Evolutionary conservation across 768 basidiomycete species (phyloP).

Genomic region (Leucosporidium scottii): DNA sequence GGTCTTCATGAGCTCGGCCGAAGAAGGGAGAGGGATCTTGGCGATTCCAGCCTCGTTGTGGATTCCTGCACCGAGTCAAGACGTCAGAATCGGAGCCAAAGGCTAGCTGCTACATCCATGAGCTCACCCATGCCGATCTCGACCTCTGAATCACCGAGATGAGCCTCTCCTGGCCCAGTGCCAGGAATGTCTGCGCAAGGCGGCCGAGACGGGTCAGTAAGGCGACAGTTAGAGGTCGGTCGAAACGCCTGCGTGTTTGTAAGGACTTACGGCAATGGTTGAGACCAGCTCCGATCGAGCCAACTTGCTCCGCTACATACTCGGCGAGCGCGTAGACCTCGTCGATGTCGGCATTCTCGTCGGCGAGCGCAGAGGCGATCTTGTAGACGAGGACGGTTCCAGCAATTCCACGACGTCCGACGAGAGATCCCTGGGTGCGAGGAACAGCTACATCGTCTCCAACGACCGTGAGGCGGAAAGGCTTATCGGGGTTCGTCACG

Average conservation of each 20-base stretch:
- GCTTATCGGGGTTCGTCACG: conserved; percentile 24
- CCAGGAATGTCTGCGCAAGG: conserved; percentile 39
- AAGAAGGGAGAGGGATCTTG: conserved; percentile 31
- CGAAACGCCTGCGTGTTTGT: conserved; percentile 34
- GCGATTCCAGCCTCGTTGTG: conserved; percentile 45
- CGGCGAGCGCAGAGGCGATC: conserved; percentile 42
- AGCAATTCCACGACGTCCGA: conserved; percentile 44
- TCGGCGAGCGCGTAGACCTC: conserved; percentile 38
- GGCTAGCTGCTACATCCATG: no score
- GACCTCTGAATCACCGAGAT: conserved; percentile 40
- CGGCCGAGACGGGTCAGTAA: background rate
- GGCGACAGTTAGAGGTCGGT: background rate
- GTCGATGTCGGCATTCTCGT: conserved; percentile 39
- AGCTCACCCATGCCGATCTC: conserved; percentile 39
- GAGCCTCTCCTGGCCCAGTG: conserved; percentile 39
- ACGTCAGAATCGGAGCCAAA: no score
- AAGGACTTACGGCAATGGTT: conserved; percentile 40
- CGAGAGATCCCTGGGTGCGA: conserved; percentile 41
- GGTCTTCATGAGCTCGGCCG: conserved; percentile 39
- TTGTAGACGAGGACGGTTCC: conserved; percentile 46
- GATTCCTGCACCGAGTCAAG: conserved; percentile 33
- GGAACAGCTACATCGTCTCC: conserved; percentile 46
- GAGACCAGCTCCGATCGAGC: conserved; percentile 43
- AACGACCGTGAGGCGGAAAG: conserved; percentile 40
- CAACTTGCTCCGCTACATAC: conserved; percentile 38